Percentiles rank a stretch among this genome's conserved stretches.
These are phyloP conservation scores for Pseudonitzschia multistriata DNA, from an alignment of 108 stramenopile genomes.

Conservation along the genomic window DNA sequence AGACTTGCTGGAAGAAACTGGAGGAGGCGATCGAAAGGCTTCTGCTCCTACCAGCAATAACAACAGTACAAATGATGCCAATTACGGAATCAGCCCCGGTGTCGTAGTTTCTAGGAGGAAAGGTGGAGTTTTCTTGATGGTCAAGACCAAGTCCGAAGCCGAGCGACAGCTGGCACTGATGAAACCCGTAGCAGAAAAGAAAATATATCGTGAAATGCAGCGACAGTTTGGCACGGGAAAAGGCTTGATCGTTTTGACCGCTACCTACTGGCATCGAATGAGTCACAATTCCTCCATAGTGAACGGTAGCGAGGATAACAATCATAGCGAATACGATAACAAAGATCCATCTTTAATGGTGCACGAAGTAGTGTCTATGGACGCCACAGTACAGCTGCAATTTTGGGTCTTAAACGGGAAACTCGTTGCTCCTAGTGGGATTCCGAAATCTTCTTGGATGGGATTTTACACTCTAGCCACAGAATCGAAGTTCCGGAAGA, in stretches of 20 bases:
- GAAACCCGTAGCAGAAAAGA: constrained; percentile 37
- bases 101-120: constrained; percentile 22
- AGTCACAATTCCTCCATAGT: background rate
- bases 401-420: constrained; percentile 53
- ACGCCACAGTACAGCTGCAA: constrained; percentile 61
- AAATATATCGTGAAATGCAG: constrained; percentile 38
- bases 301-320: background rate
- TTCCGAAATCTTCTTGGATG: constrained; percentile 49
- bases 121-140: background rate
- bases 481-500: constrained; percentile 10
- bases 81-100: background rate
- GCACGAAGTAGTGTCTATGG: constrained; percentile 29
- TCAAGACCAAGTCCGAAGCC: constrained; percentile 42
- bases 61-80: background rate
- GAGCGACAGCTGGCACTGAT: constrained; percentile 48
- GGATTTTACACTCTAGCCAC: constrained; percentile 60
- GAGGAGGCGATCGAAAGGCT: background rate
- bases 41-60: background rate
- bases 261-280: constrained; percentile 37
- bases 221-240: constrained; percentile 3
- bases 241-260: constrained; percentile 61
- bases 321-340: background rate
- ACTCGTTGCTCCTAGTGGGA: constrained; percentile 36
- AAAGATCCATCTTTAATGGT: background rate
- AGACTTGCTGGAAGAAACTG: constrained; percentile 15